Conservation (phyloP, 495 filamentous ascomycete genomes). For the Penicillium flavigenum region DNA sequence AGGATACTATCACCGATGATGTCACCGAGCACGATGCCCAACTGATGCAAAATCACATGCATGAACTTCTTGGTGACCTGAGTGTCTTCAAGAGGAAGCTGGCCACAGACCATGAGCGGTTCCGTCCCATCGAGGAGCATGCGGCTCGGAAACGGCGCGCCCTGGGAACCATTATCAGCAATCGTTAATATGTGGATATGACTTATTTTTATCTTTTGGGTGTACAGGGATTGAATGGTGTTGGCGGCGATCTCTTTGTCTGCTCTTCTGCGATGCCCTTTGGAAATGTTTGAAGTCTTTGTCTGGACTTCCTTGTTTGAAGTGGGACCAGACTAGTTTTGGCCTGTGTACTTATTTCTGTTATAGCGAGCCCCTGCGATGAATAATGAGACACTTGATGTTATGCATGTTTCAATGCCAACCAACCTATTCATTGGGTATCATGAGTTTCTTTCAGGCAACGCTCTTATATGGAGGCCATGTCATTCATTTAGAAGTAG, state of each 20-base stretch:
- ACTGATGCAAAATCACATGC: slow-evolving; percentile 67
- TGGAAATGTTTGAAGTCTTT: not conserved
- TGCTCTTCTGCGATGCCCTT: slow-evolving; percentile 10
- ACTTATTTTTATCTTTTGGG: slow-evolving; percentile 25
- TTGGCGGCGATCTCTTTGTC: slow-evolving; percentile 24
- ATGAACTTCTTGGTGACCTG: slow-evolving; percentile 72
- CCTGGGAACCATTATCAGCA: slow-evolving; percentile 37
- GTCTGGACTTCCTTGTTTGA: slow-evolving; percentile 13
- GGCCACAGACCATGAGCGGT: slow-evolving; percentile 68
- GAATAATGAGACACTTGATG: slow-evolving; percentile 31
- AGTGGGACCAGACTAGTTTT: slow-evolving; percentile 11
- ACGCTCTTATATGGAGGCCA: not conserved
- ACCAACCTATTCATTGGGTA: slow-evolving; percentile 9
- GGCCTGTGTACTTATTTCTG: slow-evolving; percentile 27
- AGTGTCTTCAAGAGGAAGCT: slow-evolving; percentile 81
- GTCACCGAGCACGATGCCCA: slow-evolving; percentile 41
- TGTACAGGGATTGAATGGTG: slow-evolving; percentile 26
- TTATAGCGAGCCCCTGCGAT: slow-evolving; percentile 27
- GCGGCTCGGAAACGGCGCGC: slow-evolving; percentile 36
- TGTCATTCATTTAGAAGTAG: not conserved
- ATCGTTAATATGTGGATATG: slow-evolving; percentile 26
- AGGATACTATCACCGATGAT: slow-evolving; percentile 27
- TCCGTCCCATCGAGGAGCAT: slow-evolving; percentile 36
- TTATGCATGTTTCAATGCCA: slow-evolving; percentile 23
- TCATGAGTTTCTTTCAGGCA: slow-evolving; percentile 5